These are phyloP conservation scores for Rosa chinensis DNA, from an alignment of 306 rosid genomes.

Conservation along the genomic window DNA sequence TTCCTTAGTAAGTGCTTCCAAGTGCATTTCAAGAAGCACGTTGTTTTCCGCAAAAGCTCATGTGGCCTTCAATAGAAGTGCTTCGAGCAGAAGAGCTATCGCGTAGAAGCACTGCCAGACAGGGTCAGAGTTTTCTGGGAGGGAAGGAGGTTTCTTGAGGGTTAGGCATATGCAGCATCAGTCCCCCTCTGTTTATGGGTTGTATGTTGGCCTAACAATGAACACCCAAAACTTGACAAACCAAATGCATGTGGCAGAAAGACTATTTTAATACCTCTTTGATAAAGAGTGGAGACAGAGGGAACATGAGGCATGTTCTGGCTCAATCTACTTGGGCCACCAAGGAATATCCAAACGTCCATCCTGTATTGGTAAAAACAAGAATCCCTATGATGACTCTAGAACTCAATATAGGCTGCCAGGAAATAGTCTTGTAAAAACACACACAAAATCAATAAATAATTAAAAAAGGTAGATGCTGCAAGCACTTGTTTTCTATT, in stretches of 20 bases:
- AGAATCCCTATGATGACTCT: not conserved
- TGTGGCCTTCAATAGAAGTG: not conserved
- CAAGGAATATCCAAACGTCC: conserved; percentile 5
- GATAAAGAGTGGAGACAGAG: conserved; percentile 11
- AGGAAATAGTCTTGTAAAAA: not conserved
- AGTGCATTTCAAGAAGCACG: not conserved
- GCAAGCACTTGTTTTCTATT: not conserved
- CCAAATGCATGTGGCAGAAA: conserved; percentile 15
- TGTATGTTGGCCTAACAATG: conserved; percentile 11
- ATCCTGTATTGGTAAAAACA: not conserved
- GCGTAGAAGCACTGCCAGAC: not conserved
- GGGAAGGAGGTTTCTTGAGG: not conserved
- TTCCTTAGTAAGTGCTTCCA: not conserved
- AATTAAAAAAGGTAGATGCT: not conserved
- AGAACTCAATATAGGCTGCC: not conserved
- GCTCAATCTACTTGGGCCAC: conserved; percentile 12
- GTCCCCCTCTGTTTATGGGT: conserved; percentile 1
- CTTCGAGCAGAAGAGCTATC: not conserved
- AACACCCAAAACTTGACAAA: conserved; percentile 11
- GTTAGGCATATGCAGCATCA: conserved; percentile 1
- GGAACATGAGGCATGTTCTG: conserved; percentile 23
- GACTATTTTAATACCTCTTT: not conserved
- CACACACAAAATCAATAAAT: not conserved
- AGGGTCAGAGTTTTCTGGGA: not conserved
- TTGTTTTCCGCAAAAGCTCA: not conserved